Base-by-base conservation (phyloP, 768 basidiomycete genomes). In the Xerocomellus amylosporus region DNA sequence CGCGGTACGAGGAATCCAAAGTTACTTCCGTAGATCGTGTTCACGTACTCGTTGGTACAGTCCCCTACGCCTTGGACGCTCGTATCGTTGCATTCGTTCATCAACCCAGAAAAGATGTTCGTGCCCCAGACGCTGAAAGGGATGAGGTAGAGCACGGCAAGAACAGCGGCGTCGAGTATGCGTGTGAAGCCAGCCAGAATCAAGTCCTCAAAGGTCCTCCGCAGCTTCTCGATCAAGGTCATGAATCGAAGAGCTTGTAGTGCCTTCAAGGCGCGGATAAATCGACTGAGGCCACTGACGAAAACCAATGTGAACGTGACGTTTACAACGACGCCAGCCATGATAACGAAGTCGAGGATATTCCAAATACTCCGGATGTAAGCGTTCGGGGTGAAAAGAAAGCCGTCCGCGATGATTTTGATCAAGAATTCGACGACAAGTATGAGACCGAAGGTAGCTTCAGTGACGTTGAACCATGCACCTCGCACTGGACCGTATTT, bases 361-460 rank as follows among this genome's bases (percentile, higher is more conserved):
- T 98, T 98, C 93, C 94, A 98, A 8, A 94, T 86, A 57, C 89
- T 90, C 26, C 86, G 86, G 28, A 97, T 69, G 66, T 98, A 98
- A 0, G 93, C 93, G 62, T 94, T 94, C 0, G 93, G 93, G 0
- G 90, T 86, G 73, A 94, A 93, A 14, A 88, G 65, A 69, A 96
- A 88, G 0, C 96, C 96, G 64, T 98, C 96, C 1, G 96, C 96
- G 44, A 93, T 74, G 67, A 94, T 73, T 72, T 98, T 98, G 83
- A 97, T 84, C 58, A 87, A 49, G 62, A 94, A 93, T 65, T 98
- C 96, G 52, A 85, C 59, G 41, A 95, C 73, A 20, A 96, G 83
- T 5, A 78, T 72, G 58, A 87, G 72, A 0, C 86, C 87, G 53
- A 97, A 87, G 0, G 79, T 73, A 0, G 80, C 75, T 66, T 97